Percentiles rank a stretch among this genome's conserved stretches.
phyloP scores from a whole-genome alignment of 1,139 yeast genomes.

The Yamadazyma songkhlaensis region DNA sequence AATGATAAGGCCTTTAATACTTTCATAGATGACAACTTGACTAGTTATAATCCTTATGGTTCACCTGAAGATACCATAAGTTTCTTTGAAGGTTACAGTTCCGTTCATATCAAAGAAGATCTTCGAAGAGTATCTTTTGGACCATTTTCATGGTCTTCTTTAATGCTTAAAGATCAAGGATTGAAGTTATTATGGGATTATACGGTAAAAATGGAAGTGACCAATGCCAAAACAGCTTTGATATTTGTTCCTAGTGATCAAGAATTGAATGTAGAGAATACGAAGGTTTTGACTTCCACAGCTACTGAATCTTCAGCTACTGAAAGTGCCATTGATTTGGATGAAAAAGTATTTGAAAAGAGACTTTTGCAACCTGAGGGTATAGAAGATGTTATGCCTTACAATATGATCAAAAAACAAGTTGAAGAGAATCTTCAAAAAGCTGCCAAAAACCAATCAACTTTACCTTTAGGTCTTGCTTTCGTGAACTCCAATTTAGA shows the following conservation, averaged over 20 bases:
- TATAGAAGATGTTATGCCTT: constrained; percentile 34
- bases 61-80: constrained; percentile 29
- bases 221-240: constrained; percentile 18
- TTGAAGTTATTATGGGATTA: constrained; percentile 33
- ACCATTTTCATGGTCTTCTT: constrained; percentile 47
- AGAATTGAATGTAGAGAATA: constrained; percentile 25
- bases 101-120: constrained; percentile 33
- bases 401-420: constrained; percentile 21
- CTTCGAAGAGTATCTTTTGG: constrained; percentile 42
- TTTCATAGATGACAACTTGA: not conserved
- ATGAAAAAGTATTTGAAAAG: constrained; percentile 27
- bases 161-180: constrained; percentile 48
- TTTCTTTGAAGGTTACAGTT: constrained; percentile 41
- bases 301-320: constrained; percentile 8
- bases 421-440: constrained; percentile 16
- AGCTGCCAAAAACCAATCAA: constrained; percentile 16
- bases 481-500: constrained; percentile 28
- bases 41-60: constrained; percentile 23
- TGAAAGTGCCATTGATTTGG: constrained; percentile 14
- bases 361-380: constrained; percentile 36
- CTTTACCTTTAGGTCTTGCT: constrained; percentile 28
- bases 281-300: constrained; percentile 17
- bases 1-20: no score
- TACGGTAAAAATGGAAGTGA: constrained; percentile 24
- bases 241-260: constrained; percentile 16